phyloP scores from a whole-genome alignment of 495 filamentous ascomycete genomes.

The Aspergillus funiculosus region DNA sequence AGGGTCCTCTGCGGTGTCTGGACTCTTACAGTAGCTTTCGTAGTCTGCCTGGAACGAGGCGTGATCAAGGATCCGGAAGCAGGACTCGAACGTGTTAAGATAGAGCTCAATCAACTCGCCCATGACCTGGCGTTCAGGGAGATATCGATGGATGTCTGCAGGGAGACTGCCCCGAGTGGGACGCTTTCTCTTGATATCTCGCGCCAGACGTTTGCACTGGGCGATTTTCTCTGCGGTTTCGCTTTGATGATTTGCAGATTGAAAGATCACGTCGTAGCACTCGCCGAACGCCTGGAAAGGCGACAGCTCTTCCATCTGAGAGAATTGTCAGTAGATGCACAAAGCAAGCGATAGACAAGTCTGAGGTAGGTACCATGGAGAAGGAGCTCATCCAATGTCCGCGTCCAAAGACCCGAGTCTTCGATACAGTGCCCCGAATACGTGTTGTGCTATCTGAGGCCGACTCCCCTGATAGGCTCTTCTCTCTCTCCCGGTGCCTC shows the following conservation, averaged over 20 bases:
- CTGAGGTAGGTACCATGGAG: slow-evolving; percentile 19
- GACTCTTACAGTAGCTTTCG: slow-evolving; percentile 31
- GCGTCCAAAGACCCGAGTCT: slow-evolving; percentile 26
- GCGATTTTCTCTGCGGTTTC: slow-evolving; percentile 9
- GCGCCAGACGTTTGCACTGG: slow-evolving; percentile 25
- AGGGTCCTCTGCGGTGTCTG: slow-evolving; percentile 23
- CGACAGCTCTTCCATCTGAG: slow-evolving; percentile 24
- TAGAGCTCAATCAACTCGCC: slow-evolving; percentile 41
- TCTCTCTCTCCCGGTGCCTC: background rate
- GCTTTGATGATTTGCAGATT: slow-evolving; percentile 10
- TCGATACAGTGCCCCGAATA: slow-evolving; percentile 23
- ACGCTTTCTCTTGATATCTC: slow-evolving; percentile 20
- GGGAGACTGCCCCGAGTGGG: slow-evolving; percentile 22
- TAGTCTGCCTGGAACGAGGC: slow-evolving; percentile 45
- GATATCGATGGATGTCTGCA: slow-evolving; percentile 13
- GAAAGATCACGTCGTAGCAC: slow-evolving; percentile 20
- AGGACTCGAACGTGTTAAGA: slow-evolving; percentile 43
- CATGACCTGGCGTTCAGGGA: slow-evolving; percentile 29
- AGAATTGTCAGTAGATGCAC: slow-evolving; percentile 15
- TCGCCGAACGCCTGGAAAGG: slow-evolving; percentile 12
- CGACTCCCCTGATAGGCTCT: background rate
- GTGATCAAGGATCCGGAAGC: slow-evolving; percentile 43
- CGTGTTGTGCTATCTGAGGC: background rate
- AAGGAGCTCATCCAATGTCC: slow-evolving; percentile 31
- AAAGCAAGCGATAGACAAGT: background rate